Percentiles rank a stretch among this genome's conserved stretches.
Evolutionary conservation across 768 basidiomycete species (phyloP).

Genomic region (Podaxis sp.): DNA sequence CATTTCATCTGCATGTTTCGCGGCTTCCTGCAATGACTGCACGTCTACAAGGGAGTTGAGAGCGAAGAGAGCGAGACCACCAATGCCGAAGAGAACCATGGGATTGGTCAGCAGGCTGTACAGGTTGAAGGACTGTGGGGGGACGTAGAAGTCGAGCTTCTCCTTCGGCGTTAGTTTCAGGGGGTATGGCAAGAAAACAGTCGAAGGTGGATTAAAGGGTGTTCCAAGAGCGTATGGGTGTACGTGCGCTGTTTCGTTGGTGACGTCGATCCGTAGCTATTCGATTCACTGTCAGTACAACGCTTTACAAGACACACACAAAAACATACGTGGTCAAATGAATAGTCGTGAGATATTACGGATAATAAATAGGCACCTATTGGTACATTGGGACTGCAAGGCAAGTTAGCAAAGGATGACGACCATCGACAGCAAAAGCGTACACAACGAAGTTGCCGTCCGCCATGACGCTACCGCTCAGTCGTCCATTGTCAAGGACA

Average conservation of each 20-base stretch:
- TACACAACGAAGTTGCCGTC: slow-evolving; percentile 71
- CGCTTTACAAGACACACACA: background rate
- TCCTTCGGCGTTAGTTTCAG: slow-evolving; percentile 52
- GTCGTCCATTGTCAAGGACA: slow-evolving; percentile 56
- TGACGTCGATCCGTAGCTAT: slow-evolving; percentile 70
- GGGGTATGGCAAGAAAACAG: slow-evolving; percentile 59
- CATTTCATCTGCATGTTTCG: slow-evolving; percentile 4
- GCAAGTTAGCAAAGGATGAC: background rate
- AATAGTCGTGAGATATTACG: slow-evolving; percentile 61
- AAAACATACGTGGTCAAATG: slow-evolving; percentile 63
- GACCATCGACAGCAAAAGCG: slow-evolving; percentile 20
- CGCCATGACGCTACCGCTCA: slow-evolving; percentile 49
- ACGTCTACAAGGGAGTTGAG: slow-evolving; percentile 13
- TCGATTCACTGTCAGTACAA: slow-evolving; percentile 10
- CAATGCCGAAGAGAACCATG: slow-evolving; percentile 79
- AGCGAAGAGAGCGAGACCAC: slow-evolving; percentile 36
- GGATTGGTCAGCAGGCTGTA: slow-evolving; percentile 77
- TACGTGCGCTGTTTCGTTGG: slow-evolving; percentile 42
- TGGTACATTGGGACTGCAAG: slow-evolving; percentile 61
- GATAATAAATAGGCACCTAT: slow-evolving; percentile 69
- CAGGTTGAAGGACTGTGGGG: slow-evolving; percentile 71
- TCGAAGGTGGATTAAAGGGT: slow-evolving; percentile 57
- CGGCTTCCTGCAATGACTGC: slow-evolving; percentile 10
- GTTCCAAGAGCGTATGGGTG: slow-evolving; percentile 69
- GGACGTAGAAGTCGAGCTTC: slow-evolving; percentile 63